Evolutionary conservation across 2,329 filamentous ascomycete genomes (phyloP).

Genomic region (Verticillium longisporum): DNA sequence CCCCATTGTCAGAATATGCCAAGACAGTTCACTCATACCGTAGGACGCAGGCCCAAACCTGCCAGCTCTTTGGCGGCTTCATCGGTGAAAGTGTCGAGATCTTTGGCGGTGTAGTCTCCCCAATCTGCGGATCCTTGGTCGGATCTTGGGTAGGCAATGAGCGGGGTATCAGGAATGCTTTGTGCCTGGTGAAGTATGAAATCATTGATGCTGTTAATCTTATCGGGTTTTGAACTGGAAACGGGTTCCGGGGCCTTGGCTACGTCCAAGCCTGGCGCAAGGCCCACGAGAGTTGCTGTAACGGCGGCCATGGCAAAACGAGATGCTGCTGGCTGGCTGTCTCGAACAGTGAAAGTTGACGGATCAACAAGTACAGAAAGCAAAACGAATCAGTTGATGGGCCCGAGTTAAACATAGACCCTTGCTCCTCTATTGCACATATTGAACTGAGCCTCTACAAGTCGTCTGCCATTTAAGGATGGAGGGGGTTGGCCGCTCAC

Average conservation of each 20-base stretch:
- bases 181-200: slow-evolving; percentile 13
- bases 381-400: not conserved
- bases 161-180: slow-evolving; percentile 13
- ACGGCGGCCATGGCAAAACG: slow-evolving; percentile 8
- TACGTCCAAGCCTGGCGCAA: slow-evolving; percentile 3
- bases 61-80: slow-evolving; percentile 12
- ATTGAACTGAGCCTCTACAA: not conserved
- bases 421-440: not conserved
- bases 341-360: not conserved
- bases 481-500: not conserved
- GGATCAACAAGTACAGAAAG: not conserved
- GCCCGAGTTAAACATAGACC: not conserved
- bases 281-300: slow-evolving; percentile 2
- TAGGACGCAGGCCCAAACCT: slow-evolving; percentile 5
- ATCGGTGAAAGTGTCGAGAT: slow-evolving; percentile 16
- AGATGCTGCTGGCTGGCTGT: not conserved
- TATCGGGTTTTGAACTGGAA: not conserved
- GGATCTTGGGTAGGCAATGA: slow-evolving; percentile 15
- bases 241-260: not conserved
- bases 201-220: slow-evolving; percentile 15
- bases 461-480: not conserved
- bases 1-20: not conserved
- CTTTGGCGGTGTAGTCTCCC: slow-evolving; percentile 15
- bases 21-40: slow-evolving; percentile 2
- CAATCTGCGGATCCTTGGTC: slow-evolving; percentile 13